These are phyloP conservation scores for Logfia minima DNA, from an alignment of 129 eudicot species.

Conservation along the genomic window DNA sequence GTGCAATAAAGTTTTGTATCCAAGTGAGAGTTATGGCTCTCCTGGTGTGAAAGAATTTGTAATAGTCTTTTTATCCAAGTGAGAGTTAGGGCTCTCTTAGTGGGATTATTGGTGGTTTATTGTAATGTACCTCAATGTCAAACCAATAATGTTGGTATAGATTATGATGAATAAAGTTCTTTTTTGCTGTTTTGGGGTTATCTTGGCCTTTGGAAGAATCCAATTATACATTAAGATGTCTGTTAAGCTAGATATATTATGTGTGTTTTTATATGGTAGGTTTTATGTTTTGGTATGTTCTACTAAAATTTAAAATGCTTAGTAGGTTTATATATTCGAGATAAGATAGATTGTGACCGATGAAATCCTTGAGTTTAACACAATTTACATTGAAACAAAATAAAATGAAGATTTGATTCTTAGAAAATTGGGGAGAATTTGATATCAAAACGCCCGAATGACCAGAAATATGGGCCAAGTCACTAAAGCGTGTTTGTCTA, in stretches of 20 bases:
- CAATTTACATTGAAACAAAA: too few species aligned
- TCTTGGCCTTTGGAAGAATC: not conserved
- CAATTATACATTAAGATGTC: not conserved
- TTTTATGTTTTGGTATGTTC: too few species aligned
- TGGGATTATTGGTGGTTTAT: not conserved
- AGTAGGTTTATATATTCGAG: too few species aligned
- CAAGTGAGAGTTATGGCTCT: constrained; percentile 34
- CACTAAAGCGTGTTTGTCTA: too few species aligned
- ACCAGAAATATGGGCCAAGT: too few species aligned
- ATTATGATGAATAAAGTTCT: constrained; percentile 20
- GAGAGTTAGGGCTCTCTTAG: constrained; percentile 30
- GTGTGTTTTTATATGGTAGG: not conserved
- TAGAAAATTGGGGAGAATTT: too few species aligned
- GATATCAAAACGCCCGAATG: too few species aligned
- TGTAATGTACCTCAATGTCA: constrained; percentile 3
- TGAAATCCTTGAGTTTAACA: too few species aligned
- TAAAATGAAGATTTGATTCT: too few species aligned
- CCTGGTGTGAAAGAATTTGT: constrained; percentile 8
- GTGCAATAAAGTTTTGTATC: not conserved
- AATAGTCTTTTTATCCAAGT: constrained; percentile 11
- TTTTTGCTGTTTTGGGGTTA: constrained; percentile 5
- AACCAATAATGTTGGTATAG: constrained; percentile 14
- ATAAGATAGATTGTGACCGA: too few species aligned
- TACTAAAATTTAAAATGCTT: too few species aligned
- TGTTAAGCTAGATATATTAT: not conserved